Evolutionary conservation across 2,329 filamentous ascomycete genomes (phyloP).

Genomic region (Arthrobotrys iridis): DNA sequence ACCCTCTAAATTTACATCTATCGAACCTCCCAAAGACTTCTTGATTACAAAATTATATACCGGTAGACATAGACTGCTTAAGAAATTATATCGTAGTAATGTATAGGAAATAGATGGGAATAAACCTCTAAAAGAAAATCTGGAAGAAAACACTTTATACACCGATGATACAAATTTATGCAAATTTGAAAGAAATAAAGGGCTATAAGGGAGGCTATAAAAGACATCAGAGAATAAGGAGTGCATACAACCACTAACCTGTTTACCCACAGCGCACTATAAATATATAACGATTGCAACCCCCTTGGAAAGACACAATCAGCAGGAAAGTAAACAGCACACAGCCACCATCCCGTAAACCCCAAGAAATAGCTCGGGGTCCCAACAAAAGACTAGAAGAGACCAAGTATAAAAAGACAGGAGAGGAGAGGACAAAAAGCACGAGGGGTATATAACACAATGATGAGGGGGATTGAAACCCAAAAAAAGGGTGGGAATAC

Average conservation of each 20-base stretch:
- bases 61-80: background rate
- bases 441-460: slow-evolving; percentile 31
- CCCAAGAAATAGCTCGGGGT: background rate
- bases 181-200: background rate
- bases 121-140: background rate
- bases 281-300: slow-evolving; percentile 9
- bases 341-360: background rate
- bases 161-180: background rate
- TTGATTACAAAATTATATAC: too few species aligned
- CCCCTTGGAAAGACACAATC: background rate
- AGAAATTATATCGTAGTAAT: background rate
- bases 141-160: background rate
- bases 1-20: too few species aligned
- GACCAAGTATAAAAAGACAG: background rate
- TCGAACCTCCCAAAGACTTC: too few species aligned
- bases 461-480: background rate
- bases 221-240: background rate
- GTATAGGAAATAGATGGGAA: too few species aligned
- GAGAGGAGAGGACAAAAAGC: background rate
- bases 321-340: slow-evolving; percentile 12
- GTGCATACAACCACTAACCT: background rate
- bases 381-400: background rate
- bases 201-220: background rate
- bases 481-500: slow-evolving; percentile 5
- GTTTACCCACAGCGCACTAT: background rate